Conservation (phyloP, 768 basidiomycete species). For the Erythrobasidium yunnanense region DNA sequence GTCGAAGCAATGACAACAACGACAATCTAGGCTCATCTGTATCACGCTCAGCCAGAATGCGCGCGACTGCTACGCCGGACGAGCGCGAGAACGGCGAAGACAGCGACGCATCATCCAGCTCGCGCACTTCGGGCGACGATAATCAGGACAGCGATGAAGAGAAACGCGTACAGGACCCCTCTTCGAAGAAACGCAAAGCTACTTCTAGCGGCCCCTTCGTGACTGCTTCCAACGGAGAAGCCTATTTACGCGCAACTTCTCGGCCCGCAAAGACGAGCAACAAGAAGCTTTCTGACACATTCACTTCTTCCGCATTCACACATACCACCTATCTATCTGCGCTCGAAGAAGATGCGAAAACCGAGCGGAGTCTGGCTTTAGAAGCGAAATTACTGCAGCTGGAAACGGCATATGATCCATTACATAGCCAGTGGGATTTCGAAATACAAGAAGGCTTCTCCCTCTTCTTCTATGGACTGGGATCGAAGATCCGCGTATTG, state of each 20-base stretch:
- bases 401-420: conserved; percentile 39
- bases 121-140: neutral
- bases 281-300: neutral
- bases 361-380: conserved; percentile 14
- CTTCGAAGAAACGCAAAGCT: too few relatives aligned
- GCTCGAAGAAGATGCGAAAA: conserved; percentile 2
- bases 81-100: neutral
- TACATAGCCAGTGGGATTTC: conserved; percentile 48
- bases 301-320: neutral
- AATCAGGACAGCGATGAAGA: neutral
- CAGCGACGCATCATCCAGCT: neutral
- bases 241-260: conserved; percentile 55
- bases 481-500: conserved; percentile 68
- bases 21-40: neutral
- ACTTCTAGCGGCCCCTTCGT: too few relatives aligned
- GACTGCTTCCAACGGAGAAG: conserved; percentile 64
- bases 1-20: neutral
- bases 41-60: conserved; percentile 6
- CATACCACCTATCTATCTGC: neutral
- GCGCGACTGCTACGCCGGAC: conserved; percentile 11
- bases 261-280: conserved; percentile 53
- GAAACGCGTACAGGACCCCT: neutral
- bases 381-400: conserved; percentile 40
- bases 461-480: conserved; percentile 74
- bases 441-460: conserved; percentile 79